Base-by-base conservation (phyloP, 1,139 yeast genomes). In the Debaryomycetaceae sp. region DNA sequence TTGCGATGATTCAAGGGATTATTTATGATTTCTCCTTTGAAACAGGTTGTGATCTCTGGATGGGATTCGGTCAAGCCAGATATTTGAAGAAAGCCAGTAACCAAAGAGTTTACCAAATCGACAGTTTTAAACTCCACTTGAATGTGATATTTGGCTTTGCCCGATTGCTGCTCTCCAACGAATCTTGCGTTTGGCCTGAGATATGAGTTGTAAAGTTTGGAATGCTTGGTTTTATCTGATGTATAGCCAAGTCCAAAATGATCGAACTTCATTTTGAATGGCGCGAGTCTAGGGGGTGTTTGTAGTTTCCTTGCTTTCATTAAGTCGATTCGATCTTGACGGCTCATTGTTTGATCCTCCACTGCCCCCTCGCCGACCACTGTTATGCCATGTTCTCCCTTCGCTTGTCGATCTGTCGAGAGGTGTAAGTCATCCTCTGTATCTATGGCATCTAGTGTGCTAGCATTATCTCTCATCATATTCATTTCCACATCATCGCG, bases 11-110 rank as follows among this genome's bases (percentile, higher is more conserved):
- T 53, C 41, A 70, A 56, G 55, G 80, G 63, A 75, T 83, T 50
- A 51, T 89, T 86, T 38, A 90, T 81, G 50, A 90, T 86, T 59
- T 87, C 96, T 5, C 91, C 95, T 55, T 83, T 88, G 67, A 91
- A 91, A 59, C 84, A 90, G 0, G 97, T 91, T 11, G 88, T 81
- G 49, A 91, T 83, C 51, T 84, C 83, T 1, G 95, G 91, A 52
- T 86, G 81, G 40, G 81, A 76, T 46, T 80, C 83, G 0, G 97
- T 88, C 42, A 91, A 72, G 3, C 96, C 96, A 47, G 83, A 77
- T 46, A 91, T 91, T 48, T 84, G 84, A 42, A 91, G 69, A 54
- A 84, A 86, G 5, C 97, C 98, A 33, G 90, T 80, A 20, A 90
- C 63, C 39, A 77, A 73, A 1, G 87, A 80, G 48, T 75, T 73